Percentiles rank a stretch among this genome's conserved stretches.
phyloP scores from a whole-genome alignment of 768 basidiomycete species.

The Auriscalpium microsporum region DNA sequence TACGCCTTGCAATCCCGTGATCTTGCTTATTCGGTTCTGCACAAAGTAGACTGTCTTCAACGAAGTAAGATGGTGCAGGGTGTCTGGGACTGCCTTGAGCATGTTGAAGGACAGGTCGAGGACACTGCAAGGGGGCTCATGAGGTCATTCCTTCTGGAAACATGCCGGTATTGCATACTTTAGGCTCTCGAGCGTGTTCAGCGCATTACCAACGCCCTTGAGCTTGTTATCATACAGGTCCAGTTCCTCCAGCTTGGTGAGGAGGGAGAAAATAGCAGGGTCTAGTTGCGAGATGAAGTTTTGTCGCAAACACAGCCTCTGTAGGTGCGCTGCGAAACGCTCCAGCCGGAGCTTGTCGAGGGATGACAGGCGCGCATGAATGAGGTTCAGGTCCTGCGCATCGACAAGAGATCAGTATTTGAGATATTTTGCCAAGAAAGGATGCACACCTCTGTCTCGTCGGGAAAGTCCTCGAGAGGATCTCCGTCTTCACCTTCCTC shows the following conservation, averaged over 20 bases:
- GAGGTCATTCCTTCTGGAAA: not conserved
- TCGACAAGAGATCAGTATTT: slow-evolving; percentile 4
- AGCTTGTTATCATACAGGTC: slow-evolving; percentile 96
- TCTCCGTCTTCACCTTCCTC: slow-evolving; percentile 32
- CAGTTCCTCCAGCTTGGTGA: slow-evolving; percentile 74
- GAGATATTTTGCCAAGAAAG: not conserved
- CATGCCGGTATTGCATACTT: slow-evolving; percentile 32
- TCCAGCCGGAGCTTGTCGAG: slow-evolving; percentile 58
- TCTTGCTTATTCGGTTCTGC: slow-evolving; percentile 87
- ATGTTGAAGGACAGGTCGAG: slow-evolving; percentile 96
- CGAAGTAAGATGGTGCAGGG: slow-evolving; percentile 45
- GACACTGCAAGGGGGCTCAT: slow-evolving; percentile 26
- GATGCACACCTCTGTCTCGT: slow-evolving; percentile 69
- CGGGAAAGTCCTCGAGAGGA: slow-evolving; percentile 69
- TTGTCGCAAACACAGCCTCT: slow-evolving; percentile 75
- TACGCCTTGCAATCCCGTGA: slow-evolving; percentile 53
- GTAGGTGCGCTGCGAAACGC: slow-evolving; percentile 63
- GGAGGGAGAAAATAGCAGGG: slow-evolving; percentile 55
- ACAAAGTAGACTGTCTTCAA: slow-evolving; percentile 86
- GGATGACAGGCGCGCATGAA: slow-evolving; percentile 70
- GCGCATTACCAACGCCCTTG: slow-evolving; percentile 58
- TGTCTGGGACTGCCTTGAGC: slow-evolving; percentile 59
- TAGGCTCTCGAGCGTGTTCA: slow-evolving; percentile 49
- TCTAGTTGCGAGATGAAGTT: slow-evolving; percentile 72
- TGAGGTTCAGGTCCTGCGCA: slow-evolving; percentile 74